Base-by-base conservation (phyloP, 768 basidiomycete species). In the Calocybe indica region DNA sequence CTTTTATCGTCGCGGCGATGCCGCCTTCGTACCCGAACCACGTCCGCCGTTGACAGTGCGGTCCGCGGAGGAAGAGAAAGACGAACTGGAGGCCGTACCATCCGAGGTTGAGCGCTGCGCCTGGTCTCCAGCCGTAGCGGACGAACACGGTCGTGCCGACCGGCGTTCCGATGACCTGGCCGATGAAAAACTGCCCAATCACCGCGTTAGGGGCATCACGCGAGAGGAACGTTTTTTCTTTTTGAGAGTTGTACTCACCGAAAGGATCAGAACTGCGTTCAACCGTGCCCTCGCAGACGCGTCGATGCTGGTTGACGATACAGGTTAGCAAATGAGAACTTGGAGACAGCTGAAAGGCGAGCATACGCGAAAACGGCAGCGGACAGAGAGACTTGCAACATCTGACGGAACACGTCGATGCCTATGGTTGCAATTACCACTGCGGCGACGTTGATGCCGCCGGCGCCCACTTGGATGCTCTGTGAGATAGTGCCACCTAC, bases 161-260 rank as follows among this genome's bases (percentile, higher is more conserved):
- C 0, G 80, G 69, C 1, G 85, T 85, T 8, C 87, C 87, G 57
- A 83, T 79, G 11, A 87, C 78, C 64, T 87, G 84, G 0, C 86
- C 86, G n/a, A 82, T 68, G 59, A 84, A 84, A 15, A 80, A 58
- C 70, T 71, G 40, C 8, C 13, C 32, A 29, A 22, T 6, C 28
- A 10, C 12, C 5, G 14, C 33, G 39, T 43, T 40, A 13, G 8
- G 22, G 37, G 40, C 7, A 34, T 12, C 13, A 43, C n/a, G 44
- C 14, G 14, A 15, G 40, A 2, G 30, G 40, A 7, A 13, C 42
- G 7, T 3, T 2, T 7, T 12, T 33, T 13, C 34, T 7, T 9
- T 12, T 12, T 5, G 8, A 15, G 15, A 11, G 22, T n/a, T 9
- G 22, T 15, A 62, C 74, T 50, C 55, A 79, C 80, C 10, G 78